These are phyloP conservation scores for Calonectria multiphialidica DNA, from an alignment of 2,329 filamentous ascomycete genomes.

Conservation along the genomic window DNA sequence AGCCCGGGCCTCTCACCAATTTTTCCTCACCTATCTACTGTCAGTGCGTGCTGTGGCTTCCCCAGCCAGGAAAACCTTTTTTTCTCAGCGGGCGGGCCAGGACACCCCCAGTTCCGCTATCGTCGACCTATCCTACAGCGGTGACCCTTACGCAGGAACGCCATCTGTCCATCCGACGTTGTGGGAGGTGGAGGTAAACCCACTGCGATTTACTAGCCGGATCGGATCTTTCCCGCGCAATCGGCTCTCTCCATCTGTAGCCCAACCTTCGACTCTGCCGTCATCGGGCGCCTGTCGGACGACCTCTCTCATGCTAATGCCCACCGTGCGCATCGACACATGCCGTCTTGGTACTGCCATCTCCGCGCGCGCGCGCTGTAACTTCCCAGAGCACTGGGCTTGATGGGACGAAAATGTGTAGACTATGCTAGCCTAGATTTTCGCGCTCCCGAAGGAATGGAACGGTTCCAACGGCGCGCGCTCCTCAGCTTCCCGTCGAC, in stretches of 20 bases:
- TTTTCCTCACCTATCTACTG: not conserved
- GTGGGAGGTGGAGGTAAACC: slow-evolving; percentile 41
- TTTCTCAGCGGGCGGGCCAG: slow-evolving; percentile 18
- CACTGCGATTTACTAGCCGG: slow-evolving; percentile 39
- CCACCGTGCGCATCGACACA: slow-evolving; percentile 1
- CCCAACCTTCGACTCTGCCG: slow-evolving; percentile 23
- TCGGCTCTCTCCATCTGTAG: slow-evolving; percentile 30
- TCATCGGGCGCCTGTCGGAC: slow-evolving; percentile 32
- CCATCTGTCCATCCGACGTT: slow-evolving; percentile 30
- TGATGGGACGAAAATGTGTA: slow-evolving; percentile 31
- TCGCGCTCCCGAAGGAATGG: slow-evolving; percentile 18
- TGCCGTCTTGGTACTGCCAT: not conserved
- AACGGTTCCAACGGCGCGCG: slow-evolving; percentile 22
- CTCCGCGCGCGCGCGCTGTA: not conserved
- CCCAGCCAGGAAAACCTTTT: slow-evolving; percentile 16
- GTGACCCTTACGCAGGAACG: slow-evolving; percentile 47
- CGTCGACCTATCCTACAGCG: slow-evolving; percentile 34
- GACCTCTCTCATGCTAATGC: not conserved
- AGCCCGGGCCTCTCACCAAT: not conserved
- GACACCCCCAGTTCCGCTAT: slow-evolving; percentile 31
- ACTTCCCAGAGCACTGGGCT: not conserved
- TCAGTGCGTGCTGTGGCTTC: not conserved
- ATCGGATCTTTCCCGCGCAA: slow-evolving; percentile 44
- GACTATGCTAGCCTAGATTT: slow-evolving; percentile 12
- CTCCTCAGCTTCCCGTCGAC: slow-evolving; percentile 34